Evolutionary conservation across 108 stramenopile species (phyloP).

Genomic region (Aureococcus anophagefferens): DNA sequence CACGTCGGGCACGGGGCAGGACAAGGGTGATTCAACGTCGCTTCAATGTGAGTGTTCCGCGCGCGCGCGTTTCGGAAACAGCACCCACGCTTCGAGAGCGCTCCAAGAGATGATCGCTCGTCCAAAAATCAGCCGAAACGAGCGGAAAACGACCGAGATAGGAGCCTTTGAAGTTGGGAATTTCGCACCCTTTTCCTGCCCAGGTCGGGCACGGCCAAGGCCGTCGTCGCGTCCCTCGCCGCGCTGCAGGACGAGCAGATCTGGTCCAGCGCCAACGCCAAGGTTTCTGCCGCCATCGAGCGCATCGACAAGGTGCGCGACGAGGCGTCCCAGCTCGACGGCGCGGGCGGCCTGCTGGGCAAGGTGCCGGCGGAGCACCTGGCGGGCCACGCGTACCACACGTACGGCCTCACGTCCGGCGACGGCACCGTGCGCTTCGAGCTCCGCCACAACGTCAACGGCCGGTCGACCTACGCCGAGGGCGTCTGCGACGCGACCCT

Average conservation of each 20-base stretch:
- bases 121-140: too few relatives aligned
- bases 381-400: constrained; percentile 94
- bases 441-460: constrained; percentile 91
- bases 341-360: not conserved
- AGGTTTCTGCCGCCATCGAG: too few relatives aligned
- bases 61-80: too few relatives aligned
- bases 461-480: constrained; percentile 32
- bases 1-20: constrained; percentile 89
- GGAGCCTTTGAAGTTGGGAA: too few relatives aligned
- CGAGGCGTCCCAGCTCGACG: constrained; percentile 50
- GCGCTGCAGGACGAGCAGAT: constrained; percentile 56
- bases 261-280: too few relatives aligned
- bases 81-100: too few relatives aligned
- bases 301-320: constrained; percentile 82
- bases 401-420: constrained; percentile 77
- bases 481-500: not conserved
- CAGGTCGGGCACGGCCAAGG: constrained; percentile 98
- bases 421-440: constrained; percentile 87
- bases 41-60: too few relatives aligned
- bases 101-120: too few relatives aligned
- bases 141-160: too few relatives aligned
- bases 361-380: constrained; percentile 71
- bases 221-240: constrained; percentile 73
- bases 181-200: too few relatives aligned
- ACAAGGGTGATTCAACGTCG: too few relatives aligned